Evolutionary conservation across 2,329 filamentous ascomycete genomes (phyloP), one percentile per base, ranked within the genome.

Genomic region (Colletotrichum shisoi): DNA sequence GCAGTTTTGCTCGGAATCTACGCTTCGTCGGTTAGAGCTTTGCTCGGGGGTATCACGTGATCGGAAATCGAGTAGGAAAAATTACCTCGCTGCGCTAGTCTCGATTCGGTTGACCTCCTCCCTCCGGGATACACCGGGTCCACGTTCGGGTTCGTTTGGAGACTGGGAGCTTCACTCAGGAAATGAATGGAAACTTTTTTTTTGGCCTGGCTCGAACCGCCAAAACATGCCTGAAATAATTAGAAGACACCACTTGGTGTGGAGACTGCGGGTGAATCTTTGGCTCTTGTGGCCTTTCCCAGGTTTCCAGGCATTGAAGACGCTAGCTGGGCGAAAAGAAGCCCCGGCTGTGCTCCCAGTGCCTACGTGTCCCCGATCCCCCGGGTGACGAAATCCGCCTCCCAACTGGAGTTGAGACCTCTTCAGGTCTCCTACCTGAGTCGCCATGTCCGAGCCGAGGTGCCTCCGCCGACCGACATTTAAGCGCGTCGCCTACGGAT

Each of bases 1-100:
- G 80, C 79, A 81, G 79, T 79, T 81, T 81, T 82, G 79, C 79
- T 52, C 49, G 49, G 78, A 75, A 78, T 73, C 72, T 73, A 76
- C 73, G 77, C 77, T 78, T 79, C 74, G 75, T 79, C 77, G 76
- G 79, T 75, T 78, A 80, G 78, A 80, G 79, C 78, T 80, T 81
- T 79, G 74, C 73, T 71, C 57, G 51, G 48, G 54, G 69, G 15
- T 21, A 1, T 80, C 79, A 81, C 79, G 79, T 81, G 79, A 60
- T 8, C 61, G 61, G 64, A 67, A 48, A 59, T 56, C 42, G 24
- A 64, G 54, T 31, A 54, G 61, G 64, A 67, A 67, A 67, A 67
- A 62, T 67, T 67, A 67, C 64, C 64, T 67, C 64, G 64, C 42
- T 2, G 34, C 64, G 54, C 64, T 67, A 67, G 42, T 59, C 64